These are phyloP conservation scores for Chalciporus sphaerocephalus DNA, from an alignment of 768 basidiomycete genomes.

Conservation along the genomic window DNA sequence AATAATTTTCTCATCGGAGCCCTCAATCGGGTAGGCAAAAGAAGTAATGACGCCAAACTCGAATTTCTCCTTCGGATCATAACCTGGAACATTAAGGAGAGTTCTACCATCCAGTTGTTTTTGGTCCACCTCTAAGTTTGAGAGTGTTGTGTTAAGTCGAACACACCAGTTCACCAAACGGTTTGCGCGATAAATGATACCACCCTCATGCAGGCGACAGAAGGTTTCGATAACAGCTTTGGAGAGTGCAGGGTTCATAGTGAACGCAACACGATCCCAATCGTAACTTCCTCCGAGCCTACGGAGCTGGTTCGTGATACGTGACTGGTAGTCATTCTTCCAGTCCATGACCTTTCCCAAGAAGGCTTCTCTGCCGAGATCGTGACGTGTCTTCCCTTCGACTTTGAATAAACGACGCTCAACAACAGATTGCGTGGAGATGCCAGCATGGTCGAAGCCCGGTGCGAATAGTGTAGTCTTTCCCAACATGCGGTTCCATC, in stretches of 20 bases:
- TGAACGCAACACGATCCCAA: slow-evolving; percentile 93
- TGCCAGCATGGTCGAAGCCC: slow-evolving; percentile 97
- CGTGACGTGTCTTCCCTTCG: slow-evolving; percentile 79
- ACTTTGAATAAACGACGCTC: slow-evolving; percentile 88
- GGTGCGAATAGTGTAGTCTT: slow-evolving; percentile 87
- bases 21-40: slow-evolving; percentile 91
- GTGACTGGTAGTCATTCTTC: slow-evolving; percentile 96
- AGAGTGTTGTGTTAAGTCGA: slow-evolving; percentile 89
- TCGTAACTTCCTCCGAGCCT: slow-evolving; percentile 92
- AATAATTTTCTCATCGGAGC: slow-evolving; percentile 84
- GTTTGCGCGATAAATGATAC: slow-evolving; percentile 91
- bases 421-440: slow-evolving; percentile 96
- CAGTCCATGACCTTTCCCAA: slow-evolving; percentile 89
- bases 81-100: slow-evolving; percentile 86
- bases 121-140: slow-evolving; percentile 98
- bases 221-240: slow-evolving; percentile 91
- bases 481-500: slow-evolving; percentile 98
- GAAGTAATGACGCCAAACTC: slow-evolving; percentile 96
- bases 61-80: slow-evolving; percentile 91
- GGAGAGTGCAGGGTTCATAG: slow-evolving; percentile 85
- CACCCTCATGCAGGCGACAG: slow-evolving; percentile 86
- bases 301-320: slow-evolving; percentile 85
- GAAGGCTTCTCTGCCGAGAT: slow-evolving; percentile 92
- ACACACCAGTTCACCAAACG: slow-evolving; percentile 99
- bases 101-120: slow-evolving; percentile 84